Conservation (phyloP, 2,329 filamentous ascomycete genomes). For the Alternaria arbusti region DNA sequence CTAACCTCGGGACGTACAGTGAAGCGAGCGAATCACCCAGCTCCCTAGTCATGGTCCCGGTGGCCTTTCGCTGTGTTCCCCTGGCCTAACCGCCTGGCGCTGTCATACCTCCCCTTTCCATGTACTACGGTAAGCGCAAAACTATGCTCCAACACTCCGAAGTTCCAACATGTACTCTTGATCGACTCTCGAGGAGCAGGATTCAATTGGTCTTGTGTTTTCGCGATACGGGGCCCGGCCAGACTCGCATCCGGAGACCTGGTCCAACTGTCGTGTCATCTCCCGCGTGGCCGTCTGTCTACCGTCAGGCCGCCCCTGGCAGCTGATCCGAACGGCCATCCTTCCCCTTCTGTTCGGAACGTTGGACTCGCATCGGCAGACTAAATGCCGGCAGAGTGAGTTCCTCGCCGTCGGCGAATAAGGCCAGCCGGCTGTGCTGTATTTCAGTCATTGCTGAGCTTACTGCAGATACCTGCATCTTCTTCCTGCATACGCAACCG, state of each 20-base stretch:
- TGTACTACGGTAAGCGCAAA: conserved; percentile 7
- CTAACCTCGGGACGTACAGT: conserved; percentile 21
- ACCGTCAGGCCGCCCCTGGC: conserved; percentile 6
- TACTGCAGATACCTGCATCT: not conserved
- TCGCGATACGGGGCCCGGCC: not conserved
- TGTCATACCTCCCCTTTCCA: conserved; percentile 22
- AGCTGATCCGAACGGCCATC: not conserved
- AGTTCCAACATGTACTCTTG: not conserved
- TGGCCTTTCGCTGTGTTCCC: conserved; percentile 16
- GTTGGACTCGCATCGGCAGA: not conserved
- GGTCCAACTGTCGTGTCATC: conserved; percentile 13
- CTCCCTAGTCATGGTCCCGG: conserved; percentile 15
- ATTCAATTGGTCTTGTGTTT: conserved; percentile 1
- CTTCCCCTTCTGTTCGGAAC: conserved; percentile 5
- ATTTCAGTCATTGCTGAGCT: not conserved
- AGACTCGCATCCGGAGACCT: conserved; percentile 14
- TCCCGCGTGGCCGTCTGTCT: conserved; percentile 15
- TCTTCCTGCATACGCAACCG: not conserved
- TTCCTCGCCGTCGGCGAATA: not conserved
- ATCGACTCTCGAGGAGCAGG: not conserved
- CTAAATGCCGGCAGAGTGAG: not conserved
- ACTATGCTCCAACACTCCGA: not conserved
- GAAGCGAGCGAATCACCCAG: conserved; percentile 29
- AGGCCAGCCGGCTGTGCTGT: not conserved
- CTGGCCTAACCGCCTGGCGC: conserved; percentile 27